Evolutionary conservation across 257 asterid genomes (phyloP), one percentile per base, ranked within the genome.

Genomic region (Przewalskia tangutica): DNA sequence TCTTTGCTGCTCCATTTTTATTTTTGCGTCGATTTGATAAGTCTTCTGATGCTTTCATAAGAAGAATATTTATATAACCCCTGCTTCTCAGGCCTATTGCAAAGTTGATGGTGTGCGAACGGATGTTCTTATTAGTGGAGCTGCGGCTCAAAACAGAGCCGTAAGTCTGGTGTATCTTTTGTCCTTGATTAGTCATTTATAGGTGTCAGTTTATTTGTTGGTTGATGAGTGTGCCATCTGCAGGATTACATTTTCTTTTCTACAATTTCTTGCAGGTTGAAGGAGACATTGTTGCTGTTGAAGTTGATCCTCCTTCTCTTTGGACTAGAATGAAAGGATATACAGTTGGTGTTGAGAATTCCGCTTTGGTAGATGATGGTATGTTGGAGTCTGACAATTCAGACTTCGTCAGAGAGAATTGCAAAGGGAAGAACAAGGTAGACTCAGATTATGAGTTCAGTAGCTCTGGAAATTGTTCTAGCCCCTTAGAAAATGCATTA

Each of bases 71-170:
- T 17, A 59, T 42, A 66, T 79, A 63, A 42, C 56, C 65, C 20
- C 88, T 88, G 59, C 13, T 78, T 85, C 77, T 82, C 67, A 95
- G 98, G 98, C 97, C 51, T 95, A 95, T 84, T 92, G 98, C 92
- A 95, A 89, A 85, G 90, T 93, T 75, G 97, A 93, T 32, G 97
- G 97, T 79, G 88, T 90, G 85, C 94, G 87, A 80, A 88, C 89
- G 11, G 98, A 95, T 84, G 86, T 93, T 86, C 95, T 95, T 75
- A 84, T 93, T 81, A 82, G 79, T 82, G 97, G 97, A 59, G 23
- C 80, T 81, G 92, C 82, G 60, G 88, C 93, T 79, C 98, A 95
- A 86, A 95, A 95, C 81, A 88, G 98, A 91, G 98, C 98, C 75
- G 98, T 95, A 89, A 77, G 97, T 88, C 9, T 60, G 23, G 10